Evolutionary conservation across 139 green algal genomes (phyloP), one percentile per base, ranked within the genome.

Genomic region (Eudorina sp.): DNA sequence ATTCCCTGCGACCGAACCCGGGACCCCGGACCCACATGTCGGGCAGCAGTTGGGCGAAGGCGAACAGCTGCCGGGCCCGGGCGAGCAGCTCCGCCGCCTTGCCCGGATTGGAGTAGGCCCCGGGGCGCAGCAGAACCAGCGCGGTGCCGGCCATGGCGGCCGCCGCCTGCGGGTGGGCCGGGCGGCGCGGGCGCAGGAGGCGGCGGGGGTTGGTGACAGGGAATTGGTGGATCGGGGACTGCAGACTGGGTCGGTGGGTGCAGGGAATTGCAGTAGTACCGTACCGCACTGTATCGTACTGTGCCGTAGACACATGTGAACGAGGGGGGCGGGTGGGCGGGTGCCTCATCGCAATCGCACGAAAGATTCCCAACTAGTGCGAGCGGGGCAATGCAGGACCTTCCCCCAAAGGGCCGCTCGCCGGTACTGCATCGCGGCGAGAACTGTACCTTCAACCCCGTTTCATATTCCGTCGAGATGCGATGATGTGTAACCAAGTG

Each of bases 31-130:
- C 79, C 58, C 79, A 85, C 79, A 43, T 34, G 25, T 18, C 29
- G 11, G n/a, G 64, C n/a, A 78, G 19, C 53, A 53, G 53, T 62
- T 86, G 64, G 29, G 80, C 80, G 43, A 86, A 77, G 4, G 34
- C 80, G 7, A 66, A 86, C 43, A 86, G 64, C 80, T 86, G 62
- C 60, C 31, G n/a, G 4, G 60, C 80, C 1, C 62, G 40, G 16
- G 1, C 11, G 9, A 86, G 80, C 62, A 86, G 43, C 64, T 21
- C 0, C 8, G 16, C n/a, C 5, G 80, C 41, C 43, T 55, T 55
- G 6, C n/a, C 21, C 18, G 41, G 0, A 45, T 86, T 48, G 29
- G 2, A 38, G 62, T 68, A 25, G 14, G 43, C 31, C 16, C 80
- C 80, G 1, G 60, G 43, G 9, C 62, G 80, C 41, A 14, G n/a